Conservation (phyloP, 2,329 filamentous ascomycete species). For the Colletotrichum noveboracense region DNA sequence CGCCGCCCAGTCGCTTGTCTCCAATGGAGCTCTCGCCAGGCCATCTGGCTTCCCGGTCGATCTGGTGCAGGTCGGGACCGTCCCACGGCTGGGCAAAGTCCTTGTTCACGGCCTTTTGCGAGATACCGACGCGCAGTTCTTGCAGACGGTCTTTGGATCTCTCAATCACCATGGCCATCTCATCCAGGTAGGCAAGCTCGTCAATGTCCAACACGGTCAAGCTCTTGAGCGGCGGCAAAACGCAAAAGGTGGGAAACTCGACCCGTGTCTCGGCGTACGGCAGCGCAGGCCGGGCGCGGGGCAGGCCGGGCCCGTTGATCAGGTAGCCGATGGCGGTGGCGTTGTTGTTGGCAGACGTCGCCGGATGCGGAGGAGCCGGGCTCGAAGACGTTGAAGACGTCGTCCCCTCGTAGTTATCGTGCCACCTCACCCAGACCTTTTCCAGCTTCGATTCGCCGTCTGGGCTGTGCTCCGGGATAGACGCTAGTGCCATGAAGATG, state of each 20-base stretch:
- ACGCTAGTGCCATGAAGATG: conserved; percentile 80
- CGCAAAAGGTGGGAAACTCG: conserved; percentile 81
- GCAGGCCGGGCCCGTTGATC: conserved; percentile 31
- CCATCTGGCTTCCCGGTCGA: conserved; percentile 63
- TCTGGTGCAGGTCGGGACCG: conserved; percentile 64
- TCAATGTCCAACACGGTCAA: conserved; percentile 82
- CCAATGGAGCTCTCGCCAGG: conserved; percentile 63
- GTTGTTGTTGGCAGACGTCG: conserved; percentile 38
- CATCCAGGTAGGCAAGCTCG: conserved; percentile 81
- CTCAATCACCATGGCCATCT: conserved; percentile 79
- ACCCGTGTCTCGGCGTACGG: conserved; percentile 62
- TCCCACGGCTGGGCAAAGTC: conserved; percentile 70
- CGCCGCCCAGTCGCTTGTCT: conserved; percentile 69
- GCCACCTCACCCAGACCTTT: conserved; percentile 82
- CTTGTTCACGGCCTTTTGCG: conserved; percentile 47
- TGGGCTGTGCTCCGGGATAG: conserved; percentile 66
- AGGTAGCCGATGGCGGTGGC: conserved; percentile 47
- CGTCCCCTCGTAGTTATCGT: conserved; percentile 68
- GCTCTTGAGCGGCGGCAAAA: conserved; percentile 76
- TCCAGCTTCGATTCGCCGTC: conserved; percentile 70
- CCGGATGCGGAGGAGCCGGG: conserved; percentile 25
- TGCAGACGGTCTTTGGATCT: conserved; percentile 69
- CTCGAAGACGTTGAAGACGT: conserved; percentile 36
- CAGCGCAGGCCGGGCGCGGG: conserved; percentile 41
- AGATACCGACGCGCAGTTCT: conserved; percentile 77